These are phyloP conservation scores for Macrolepiota albuminosa DNA, from an alignment of 768 basidiomycete species.

Conservation along the genomic window DNA sequence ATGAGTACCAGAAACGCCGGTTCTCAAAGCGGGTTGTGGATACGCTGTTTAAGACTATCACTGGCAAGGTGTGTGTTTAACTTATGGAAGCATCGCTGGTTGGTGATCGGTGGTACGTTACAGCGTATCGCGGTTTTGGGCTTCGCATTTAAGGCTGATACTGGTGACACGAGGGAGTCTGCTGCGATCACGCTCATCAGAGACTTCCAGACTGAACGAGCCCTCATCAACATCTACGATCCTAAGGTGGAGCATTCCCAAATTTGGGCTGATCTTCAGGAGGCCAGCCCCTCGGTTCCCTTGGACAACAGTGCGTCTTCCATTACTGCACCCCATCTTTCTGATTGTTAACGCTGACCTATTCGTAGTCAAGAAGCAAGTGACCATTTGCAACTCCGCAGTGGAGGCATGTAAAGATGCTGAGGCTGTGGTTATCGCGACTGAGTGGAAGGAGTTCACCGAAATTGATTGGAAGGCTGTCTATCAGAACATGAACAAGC, in stretches of 20 bases:
- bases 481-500: constrained; percentile 90
- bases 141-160: constrained; percentile 99
- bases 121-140: constrained; percentile 93
- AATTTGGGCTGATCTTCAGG: constrained; percentile 79
- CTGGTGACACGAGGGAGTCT: constrained; percentile 98
- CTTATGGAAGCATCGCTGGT: neutral
- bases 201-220: constrained; percentile 89
- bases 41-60: constrained; percentile 97
- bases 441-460: constrained; percentile 97
- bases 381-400: constrained; percentile 72
- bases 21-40: constrained; percentile 97
- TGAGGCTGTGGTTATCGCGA: constrained; percentile 93
- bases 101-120: neutral
- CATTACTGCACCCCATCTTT: neutral
- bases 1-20: constrained; percentile 95
- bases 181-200: constrained; percentile 91
- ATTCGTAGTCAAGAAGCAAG: constrained; percentile 76
- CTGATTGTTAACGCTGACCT: neutral
- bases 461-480: constrained; percentile 87
- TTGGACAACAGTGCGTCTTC: constrained; percentile 62
- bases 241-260: constrained; percentile 83
- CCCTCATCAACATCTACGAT: constrained; percentile 85
- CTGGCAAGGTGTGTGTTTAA: constrained; percentile 68
- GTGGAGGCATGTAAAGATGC: constrained; percentile 84
- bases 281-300: constrained; percentile 59